Percentiles rank a stretch among this genome's conserved stretches.
phyloP scores from a whole-genome alignment of 2,329 filamentous ascomycete species.

The Blumeriella jaapii region DNA sequence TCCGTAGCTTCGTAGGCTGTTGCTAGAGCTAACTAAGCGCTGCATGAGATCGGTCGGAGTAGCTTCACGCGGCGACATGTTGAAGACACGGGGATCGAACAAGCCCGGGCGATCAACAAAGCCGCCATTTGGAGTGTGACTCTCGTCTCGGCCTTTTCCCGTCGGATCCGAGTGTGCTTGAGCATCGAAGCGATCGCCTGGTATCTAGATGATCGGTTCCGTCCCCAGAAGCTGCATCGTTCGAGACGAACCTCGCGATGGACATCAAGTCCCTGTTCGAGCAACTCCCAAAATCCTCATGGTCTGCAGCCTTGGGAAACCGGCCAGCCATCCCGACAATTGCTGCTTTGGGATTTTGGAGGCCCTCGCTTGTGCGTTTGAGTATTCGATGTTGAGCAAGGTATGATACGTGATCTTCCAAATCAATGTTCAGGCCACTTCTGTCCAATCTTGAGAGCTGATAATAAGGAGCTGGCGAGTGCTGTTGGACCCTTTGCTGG shows the following conservation, averaged over 20 bases:
- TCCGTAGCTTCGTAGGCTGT: slow-evolving; percentile 73
- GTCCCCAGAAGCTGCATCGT: not conserved
- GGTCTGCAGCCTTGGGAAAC: slow-evolving; percentile 62
- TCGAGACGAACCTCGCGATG: slow-evolving; percentile 31
- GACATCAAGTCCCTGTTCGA: slow-evolving; percentile 63
- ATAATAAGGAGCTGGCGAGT: slow-evolving; percentile 11
- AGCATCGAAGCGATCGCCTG: slow-evolving; percentile 42
- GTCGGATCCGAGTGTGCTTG: slow-evolving; percentile 58
- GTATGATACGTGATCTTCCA: not conserved
- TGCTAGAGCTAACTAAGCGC: slow-evolving; percentile 53
- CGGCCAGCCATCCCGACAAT: slow-evolving; percentile 75
- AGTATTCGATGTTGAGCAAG: slow-evolving; percentile 4
- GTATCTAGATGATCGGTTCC: not conserved
- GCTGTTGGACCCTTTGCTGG: slow-evolving; percentile 17
- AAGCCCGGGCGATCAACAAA: slow-evolving; percentile 58
- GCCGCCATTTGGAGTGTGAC: slow-evolving; percentile 62
- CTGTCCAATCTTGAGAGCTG: slow-evolving; percentile 9
- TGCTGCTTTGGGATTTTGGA: slow-evolving; percentile 37
- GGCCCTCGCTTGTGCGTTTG: slow-evolving; percentile 2
- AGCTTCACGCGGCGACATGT: slow-evolving; percentile 72
- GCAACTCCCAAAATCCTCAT: slow-evolving; percentile 65
- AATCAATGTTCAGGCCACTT: slow-evolving; percentile 5
- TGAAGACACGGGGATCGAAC: slow-evolving; percentile 75
- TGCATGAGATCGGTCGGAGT: slow-evolving; percentile 71
- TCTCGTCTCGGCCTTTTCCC: slow-evolving; percentile 63